Percentiles rank a stretch among this genome's conserved stretches.
These are phyloP conservation scores for Alternaria incomplexa DNA, from an alignment of 2,329 filamentous ascomycete genomes.

Conservation along the genomic window DNA sequence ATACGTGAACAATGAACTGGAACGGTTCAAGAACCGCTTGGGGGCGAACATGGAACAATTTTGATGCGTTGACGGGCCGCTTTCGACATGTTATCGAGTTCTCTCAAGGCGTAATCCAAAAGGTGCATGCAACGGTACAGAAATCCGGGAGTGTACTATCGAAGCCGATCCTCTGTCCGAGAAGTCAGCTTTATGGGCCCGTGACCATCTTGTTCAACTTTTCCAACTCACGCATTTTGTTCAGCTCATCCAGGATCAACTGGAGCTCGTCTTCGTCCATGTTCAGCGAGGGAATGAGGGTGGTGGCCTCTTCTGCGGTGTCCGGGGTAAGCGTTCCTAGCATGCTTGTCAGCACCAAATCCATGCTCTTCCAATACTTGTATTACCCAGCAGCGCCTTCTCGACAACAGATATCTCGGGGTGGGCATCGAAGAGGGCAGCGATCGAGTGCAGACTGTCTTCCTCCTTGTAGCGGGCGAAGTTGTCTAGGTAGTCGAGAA, in stretches of 20 bases:
- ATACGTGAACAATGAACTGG: background rate
- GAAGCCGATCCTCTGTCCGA: conserved; percentile 35
- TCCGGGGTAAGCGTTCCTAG: conserved; percentile 90
- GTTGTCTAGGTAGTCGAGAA: conserved; percentile 88
- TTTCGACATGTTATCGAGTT: background rate
- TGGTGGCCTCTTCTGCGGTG: conserved; percentile 93
- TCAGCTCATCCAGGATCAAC: conserved; percentile 87
- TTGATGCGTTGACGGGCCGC: background rate
- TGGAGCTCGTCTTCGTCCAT: conserved; percentile 89
- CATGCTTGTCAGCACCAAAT: conserved; percentile 14
- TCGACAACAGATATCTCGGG: conserved; percentile 89
- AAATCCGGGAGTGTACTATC: conserved; percentile 12
- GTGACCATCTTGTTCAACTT: background rate
- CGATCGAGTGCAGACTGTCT: conserved; percentile 93
- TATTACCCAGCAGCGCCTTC: conserved; percentile 79
- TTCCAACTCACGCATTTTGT: conserved; percentile 67
- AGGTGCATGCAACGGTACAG: background rate
- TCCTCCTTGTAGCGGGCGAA: conserved; percentile 97
- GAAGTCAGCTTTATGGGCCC: conserved; percentile 22
- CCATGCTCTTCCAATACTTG: conserved; percentile 7
- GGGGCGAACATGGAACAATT: background rate
- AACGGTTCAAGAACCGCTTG: background rate
- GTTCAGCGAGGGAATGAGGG: conserved; percentile 90
- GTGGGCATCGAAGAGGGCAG: conserved; percentile 80
- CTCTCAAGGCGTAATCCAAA: background rate